Evolutionary conservation across 192 early-diverging fungal genomes (phyloP).

Genomic region (Jimgerdemannia lactiflua): DNA sequence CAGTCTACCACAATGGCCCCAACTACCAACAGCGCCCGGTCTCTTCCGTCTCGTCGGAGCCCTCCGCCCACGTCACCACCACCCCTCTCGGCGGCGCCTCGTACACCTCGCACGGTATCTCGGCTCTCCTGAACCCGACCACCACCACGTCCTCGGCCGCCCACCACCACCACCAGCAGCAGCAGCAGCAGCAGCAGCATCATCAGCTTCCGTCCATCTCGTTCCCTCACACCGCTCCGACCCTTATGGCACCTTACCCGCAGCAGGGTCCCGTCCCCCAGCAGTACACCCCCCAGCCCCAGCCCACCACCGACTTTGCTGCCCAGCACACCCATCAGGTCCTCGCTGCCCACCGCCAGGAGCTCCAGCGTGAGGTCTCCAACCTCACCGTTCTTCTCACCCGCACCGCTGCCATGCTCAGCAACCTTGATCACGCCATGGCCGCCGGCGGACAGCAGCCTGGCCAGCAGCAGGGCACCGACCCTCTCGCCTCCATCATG

Average conservation of each 20-base stretch:
- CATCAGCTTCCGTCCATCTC: neutral
- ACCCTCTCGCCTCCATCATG: conserved; percentile 17
- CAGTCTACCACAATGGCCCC: too few species aligned
- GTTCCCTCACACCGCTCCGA: too few species aligned
- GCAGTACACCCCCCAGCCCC: too few species aligned
- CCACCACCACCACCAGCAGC: neutral
- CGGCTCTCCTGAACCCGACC: neutral
- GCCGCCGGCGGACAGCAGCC: conserved; percentile 19
- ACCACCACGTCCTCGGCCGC: conserved; percentile 3
- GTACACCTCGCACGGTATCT: too few species aligned
- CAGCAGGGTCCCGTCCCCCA: too few species aligned
- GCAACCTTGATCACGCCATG: conserved; percentile 49
- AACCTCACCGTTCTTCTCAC: conserved; percentile 47
- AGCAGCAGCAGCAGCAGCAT: too few species aligned
- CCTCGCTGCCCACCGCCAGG: conserved; percentile 51
- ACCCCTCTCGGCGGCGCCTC: too few species aligned
- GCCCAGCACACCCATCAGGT: conserved; percentile 40
- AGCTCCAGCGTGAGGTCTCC: conserved; percentile 51
- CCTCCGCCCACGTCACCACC: too few species aligned
- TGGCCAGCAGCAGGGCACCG: conserved; percentile 1
- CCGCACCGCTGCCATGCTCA: conserved; percentile 50
- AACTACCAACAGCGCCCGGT: too few species aligned
- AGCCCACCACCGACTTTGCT: conserved; percentile 15
- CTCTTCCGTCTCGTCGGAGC: too few species aligned
- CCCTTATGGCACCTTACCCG: too few species aligned